Conservation (phyloP, 148 eudicot genomes). For the Rhododendron henanense region DNA sequence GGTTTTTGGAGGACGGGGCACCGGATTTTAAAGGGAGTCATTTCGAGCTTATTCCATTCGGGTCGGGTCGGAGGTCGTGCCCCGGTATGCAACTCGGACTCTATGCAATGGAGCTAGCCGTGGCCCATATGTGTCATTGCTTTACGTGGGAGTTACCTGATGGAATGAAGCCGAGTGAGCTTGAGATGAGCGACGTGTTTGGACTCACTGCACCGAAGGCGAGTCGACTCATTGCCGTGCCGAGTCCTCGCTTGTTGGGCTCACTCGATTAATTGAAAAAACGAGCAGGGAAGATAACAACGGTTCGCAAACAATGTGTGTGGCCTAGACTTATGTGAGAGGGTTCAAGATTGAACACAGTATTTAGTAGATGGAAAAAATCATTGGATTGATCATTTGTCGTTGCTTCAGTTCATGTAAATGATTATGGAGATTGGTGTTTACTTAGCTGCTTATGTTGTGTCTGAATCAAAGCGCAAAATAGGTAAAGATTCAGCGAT, state of each 20-base stretch:
- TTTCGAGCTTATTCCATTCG: slow-evolving; percentile 67
- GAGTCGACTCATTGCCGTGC: slow-evolving; percentile 55
- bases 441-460: no score
- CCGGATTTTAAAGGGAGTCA: slow-evolving; percentile 62
- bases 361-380: no score
- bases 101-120: slow-evolving; percentile 61
- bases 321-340: no score
- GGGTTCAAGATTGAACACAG: no score
- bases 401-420: no score
- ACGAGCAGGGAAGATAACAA: not conserved
- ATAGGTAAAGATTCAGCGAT: no score
- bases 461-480: no score
- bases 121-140: slow-evolving; percentile 53
- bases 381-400: no score
- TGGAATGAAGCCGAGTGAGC: slow-evolving; percentile 62
- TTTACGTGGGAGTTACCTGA: slow-evolving; percentile 66
- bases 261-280: not conserved
- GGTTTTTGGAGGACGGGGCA: slow-evolving; percentile 39
- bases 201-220: slow-evolving; percentile 77
- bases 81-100: slow-evolving; percentile 79
- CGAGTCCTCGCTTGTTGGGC: slow-evolving; percentile 36
- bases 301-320: not conserved
- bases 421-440: no score
- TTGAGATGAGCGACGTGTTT: slow-evolving; percentile 54
- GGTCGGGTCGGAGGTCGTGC: slow-evolving; percentile 77